Conservation (phyloP, 2,329 filamentous ascomycete species). For the Calonectria hawksworthii region DNA sequence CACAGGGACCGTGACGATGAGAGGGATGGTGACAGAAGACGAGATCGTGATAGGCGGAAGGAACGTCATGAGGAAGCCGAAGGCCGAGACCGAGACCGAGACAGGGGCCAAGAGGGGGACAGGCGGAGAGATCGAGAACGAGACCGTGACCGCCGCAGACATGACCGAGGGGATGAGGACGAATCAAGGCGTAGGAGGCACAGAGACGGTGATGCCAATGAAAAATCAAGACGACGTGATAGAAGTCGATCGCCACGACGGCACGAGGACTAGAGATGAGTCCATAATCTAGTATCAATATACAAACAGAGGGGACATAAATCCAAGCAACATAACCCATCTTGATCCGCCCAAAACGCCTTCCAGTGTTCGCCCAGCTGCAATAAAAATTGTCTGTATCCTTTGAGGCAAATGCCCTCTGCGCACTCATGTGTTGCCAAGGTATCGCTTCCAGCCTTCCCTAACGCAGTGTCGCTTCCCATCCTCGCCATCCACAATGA, state of each 20-base stretch:
- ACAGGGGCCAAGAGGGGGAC: constrained; percentile 39
- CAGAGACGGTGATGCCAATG: constrained; percentile 47
- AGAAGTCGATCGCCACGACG: constrained; percentile 60
- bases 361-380: constrained; percentile 34
- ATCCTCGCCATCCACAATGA: constrained; percentile 76
- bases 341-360: constrained; percentile 41
- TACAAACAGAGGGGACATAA: constrained; percentile 23
- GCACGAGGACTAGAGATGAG: constrained; percentile 43
- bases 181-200: constrained; percentile 45
- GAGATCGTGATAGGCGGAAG: constrained; percentile 38
- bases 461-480: constrained; percentile 76
- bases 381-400: constrained; percentile 22
- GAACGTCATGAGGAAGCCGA: constrained; percentile 41
- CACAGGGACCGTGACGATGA: constrained; percentile 48
- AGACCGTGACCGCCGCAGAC: constrained; percentile 45
- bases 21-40: constrained; percentile 44
- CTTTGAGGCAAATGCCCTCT: neutral
- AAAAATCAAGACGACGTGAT: constrained; percentile 48
- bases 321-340: constrained; percentile 31
- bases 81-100: constrained; percentile 41
- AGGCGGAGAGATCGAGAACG: constrained; percentile 37
- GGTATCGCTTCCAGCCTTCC: constrained; percentile 87
- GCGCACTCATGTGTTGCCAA: constrained; percentile 58
- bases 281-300: constrained; percentile 39
- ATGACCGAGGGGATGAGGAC: constrained; percentile 46